Evolutionary conservation across 768 basidiomycete genomes (phyloP), one percentile per base, ranked within the genome.

Genomic region (Phylloporus sp.): DNA sequence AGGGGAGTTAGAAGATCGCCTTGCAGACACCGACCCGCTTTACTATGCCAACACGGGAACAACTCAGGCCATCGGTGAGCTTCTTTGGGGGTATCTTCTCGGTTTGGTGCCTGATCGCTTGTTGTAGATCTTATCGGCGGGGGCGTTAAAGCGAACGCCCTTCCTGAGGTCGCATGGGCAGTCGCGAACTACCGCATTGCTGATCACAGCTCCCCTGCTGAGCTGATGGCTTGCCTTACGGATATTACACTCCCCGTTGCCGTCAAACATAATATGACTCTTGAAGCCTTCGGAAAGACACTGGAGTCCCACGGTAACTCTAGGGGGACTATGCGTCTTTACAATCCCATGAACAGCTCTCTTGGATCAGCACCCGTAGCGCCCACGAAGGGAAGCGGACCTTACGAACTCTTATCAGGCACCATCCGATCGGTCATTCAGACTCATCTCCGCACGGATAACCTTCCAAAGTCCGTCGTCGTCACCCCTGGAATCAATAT

Each of bases 71-170:
- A 34, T 34, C 7, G 32, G 32, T 34, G 32, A 5, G 32, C 15
- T 34, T 34, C 32, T 5, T 34, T 34, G 5, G 32, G 15, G 10
- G 15, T 11, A 11, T 29, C 12, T 29, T 29, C 28, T 10, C 15
- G 9, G 5, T 34, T 34, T 7, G 60, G 5, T 15, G 5, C 32
- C n/a, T 34, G 32, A 34, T 34, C 15, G 5, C 7, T 34, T 34
- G 9, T 8, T 7, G 32, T 15, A 34, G 32, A 34, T 34, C 7
- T 34, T 15, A 34, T 34, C 32, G 32, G 32, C 13, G 32, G 32
- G 15, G 32, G 32, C 15, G 68, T 71, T 2, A 80, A 80, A 65
- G 63, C 70, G 39, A 77, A 79, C n/a, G n/a, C n/a, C n/a, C n/a
- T n/a, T n/a, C n/a, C n/a, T n/a, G n/a, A n/a, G n/a, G n/a, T n/a